Percentiles rank a stretch among this genome's conserved stretches.
Conservation (phyloP, 78 protist species). For the Bigelowiella natans region DNA sequence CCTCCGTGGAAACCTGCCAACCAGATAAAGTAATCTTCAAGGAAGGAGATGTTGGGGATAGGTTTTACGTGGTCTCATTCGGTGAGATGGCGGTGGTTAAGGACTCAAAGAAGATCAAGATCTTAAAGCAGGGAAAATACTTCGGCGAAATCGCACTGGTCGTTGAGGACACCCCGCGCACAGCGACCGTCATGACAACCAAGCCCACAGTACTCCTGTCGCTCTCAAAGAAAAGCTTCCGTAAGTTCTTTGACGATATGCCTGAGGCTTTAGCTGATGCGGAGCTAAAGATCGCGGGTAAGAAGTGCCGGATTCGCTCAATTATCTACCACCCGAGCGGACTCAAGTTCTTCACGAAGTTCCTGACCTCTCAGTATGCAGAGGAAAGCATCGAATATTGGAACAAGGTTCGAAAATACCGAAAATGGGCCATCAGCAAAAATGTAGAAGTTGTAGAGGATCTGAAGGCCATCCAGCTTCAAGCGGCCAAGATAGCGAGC, state of each 20-base stretch:
- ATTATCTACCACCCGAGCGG: not conserved
- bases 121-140: not conserved
- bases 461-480: not conserved
- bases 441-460: not conserved
- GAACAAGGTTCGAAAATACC: not conserved
- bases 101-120: not conserved
- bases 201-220: not conserved
- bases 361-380: not conserved
- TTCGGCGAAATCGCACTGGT: not conserved
- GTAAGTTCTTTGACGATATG: not conserved
- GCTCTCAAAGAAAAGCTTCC: not conserved
- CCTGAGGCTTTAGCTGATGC: not conserved
- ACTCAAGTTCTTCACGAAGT: not conserved
- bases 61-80: not conserved
- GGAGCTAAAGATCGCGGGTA: not conserved
- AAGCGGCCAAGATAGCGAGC: not conserved
- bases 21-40: not conserved
- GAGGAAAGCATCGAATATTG: not conserved
- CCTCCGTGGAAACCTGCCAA: too few species aligned
- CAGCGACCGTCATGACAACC: not conserved
- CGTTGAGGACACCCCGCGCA: not conserved
- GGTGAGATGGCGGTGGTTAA: too few species aligned
- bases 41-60: not conserved
- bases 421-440: not conserved
- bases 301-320: not conserved